Percentiles rank a stretch among this genome's conserved stretches.
Conservation (phyloP, 2,329 filamentous ascomycete genomes). For the Fusarium nodosum region DNA sequence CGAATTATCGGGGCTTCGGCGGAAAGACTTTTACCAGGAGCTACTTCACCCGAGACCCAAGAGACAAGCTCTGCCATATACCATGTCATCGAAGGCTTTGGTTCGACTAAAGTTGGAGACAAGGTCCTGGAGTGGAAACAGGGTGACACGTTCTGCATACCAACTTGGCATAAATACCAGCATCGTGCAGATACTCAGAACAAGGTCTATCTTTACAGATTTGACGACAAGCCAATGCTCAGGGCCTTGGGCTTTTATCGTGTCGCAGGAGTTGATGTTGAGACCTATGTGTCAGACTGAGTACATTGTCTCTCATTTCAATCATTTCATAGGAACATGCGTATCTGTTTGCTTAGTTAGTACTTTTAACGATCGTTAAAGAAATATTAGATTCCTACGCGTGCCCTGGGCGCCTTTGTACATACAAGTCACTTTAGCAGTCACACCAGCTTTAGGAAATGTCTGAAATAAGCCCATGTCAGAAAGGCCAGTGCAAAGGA, state of each 20-base stretch:
- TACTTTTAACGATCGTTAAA: no score
- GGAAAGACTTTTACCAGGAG: conserved; percentile 57
- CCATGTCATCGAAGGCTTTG: conserved; percentile 64
- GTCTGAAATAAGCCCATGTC: no score
- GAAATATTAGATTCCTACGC: no score
- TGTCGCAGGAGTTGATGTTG: conserved; percentile 24
- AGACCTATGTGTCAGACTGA: conserved; percentile 26
- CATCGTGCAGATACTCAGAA: conserved; percentile 56
- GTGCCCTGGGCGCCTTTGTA: no score
- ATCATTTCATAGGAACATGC: no score
- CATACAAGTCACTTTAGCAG: no score
- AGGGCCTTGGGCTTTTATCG: conserved; percentile 63
- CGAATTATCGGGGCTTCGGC: conserved; percentile 63
- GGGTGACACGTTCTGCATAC: conserved; percentile 68
- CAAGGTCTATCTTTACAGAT: conserved; percentile 65
- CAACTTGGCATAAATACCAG: conserved; percentile 64
- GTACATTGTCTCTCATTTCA: no score
- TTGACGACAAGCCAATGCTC: conserved; percentile 69
- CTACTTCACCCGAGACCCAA: conserved; percentile 54
- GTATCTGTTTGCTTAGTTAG: no score
- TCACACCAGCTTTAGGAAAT: no score
- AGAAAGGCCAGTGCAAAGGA: no score
- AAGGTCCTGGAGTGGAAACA: conserved; percentile 58
- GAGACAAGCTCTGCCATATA: conserved; percentile 68
- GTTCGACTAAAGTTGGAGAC: conserved; percentile 57